Conservation (phyloP, 164 flowering plant species). For the Chimonanthus salicifolius region DNA sequence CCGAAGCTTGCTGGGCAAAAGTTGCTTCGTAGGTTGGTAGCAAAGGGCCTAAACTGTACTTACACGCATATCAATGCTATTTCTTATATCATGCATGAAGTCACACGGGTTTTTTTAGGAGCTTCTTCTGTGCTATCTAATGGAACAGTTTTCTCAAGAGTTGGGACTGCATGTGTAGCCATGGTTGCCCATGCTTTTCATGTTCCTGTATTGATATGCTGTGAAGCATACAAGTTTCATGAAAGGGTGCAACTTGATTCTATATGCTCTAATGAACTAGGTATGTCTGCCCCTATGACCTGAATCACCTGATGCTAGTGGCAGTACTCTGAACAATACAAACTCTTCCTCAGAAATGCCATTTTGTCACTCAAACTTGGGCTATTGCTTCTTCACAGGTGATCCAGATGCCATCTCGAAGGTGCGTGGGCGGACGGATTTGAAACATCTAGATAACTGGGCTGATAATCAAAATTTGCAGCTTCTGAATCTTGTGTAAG, state of each 20-base stretch:
- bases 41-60: slow-evolving; percentile 73
- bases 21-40: slow-evolving; percentile 70
- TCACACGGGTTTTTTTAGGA: slow-evolving; percentile 77
- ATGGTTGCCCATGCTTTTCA: slow-evolving; percentile 92
- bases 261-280: slow-evolving; percentile 89
- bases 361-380: background rate
- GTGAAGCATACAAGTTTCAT: slow-evolving; percentile 94
- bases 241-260: slow-evolving; percentile 97
- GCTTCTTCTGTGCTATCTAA: slow-evolving; percentile 84
- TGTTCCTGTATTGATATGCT: slow-evolving; percentile 83
- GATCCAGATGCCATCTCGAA: slow-evolving; percentile 71
- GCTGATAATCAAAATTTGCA: slow-evolving; percentile 55
- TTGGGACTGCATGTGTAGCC: slow-evolving; percentile 90
- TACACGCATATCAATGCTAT: slow-evolving; percentile 88
- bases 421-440: slow-evolving; percentile 60
- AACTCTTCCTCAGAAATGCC: background rate
- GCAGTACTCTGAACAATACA: background rate
- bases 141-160: slow-evolving; percentile 90
- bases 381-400: slow-evolving; percentile 37
- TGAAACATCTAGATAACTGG: slow-evolving; percentile 47
- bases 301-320: background rate
- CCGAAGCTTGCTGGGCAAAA: slow-evolving; percentile 84
- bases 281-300: slow-evolving; percentile 28
- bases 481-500: slow-evolving; percentile 73
- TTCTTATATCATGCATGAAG: slow-evolving; percentile 93